Conservation (phyloP, 2,329 filamentous ascomycete genomes). For the Nemania abortiva region DNA sequence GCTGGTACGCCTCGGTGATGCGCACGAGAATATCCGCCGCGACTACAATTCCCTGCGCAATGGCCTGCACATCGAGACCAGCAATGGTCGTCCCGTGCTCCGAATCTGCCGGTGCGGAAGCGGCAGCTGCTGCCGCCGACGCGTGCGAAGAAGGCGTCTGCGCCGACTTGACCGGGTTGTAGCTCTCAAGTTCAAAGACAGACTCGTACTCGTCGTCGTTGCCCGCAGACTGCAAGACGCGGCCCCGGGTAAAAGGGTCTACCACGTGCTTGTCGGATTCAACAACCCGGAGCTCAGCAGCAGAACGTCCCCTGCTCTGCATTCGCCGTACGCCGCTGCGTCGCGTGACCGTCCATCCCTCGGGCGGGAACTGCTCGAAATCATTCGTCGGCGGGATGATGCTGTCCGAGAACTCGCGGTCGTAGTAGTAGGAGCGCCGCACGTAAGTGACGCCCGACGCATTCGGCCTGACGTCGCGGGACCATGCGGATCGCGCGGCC, state of each 20-base stretch:
- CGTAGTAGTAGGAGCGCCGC: constrained; percentile 29
- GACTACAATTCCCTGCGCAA: constrained; percentile 6
- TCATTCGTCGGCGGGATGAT: constrained; percentile 17
- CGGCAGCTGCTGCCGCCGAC: neutral
- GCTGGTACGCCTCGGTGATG: constrained; percentile 19
- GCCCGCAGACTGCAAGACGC: constrained; percentile 21
- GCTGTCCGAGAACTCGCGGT: constrained; percentile 34
- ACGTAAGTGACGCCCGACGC: constrained; percentile 26
- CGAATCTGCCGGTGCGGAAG: neutral
- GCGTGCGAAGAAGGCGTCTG: neutral
- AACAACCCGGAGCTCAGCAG: neutral
- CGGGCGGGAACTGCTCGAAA: neutral
- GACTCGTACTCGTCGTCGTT: neutral
- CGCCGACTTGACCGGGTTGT: neutral
- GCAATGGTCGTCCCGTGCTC: neutral
- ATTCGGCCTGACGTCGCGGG: constrained; percentile 22
- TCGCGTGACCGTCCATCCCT: neutral
- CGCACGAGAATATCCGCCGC: constrained; percentile 1
- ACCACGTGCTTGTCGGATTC: neutral
- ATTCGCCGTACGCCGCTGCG: too few relatives aligned
- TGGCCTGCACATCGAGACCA: constrained; percentile 5
- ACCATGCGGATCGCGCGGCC: constrained; percentile 21
- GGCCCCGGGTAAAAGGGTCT: constrained; percentile 14
- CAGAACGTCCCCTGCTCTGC: neutral
- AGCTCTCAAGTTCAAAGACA: neutral